Evolutionary conservation across 257 asterid species (phyloP).

Genomic region (Nyctanthes arbortristis): DNA sequence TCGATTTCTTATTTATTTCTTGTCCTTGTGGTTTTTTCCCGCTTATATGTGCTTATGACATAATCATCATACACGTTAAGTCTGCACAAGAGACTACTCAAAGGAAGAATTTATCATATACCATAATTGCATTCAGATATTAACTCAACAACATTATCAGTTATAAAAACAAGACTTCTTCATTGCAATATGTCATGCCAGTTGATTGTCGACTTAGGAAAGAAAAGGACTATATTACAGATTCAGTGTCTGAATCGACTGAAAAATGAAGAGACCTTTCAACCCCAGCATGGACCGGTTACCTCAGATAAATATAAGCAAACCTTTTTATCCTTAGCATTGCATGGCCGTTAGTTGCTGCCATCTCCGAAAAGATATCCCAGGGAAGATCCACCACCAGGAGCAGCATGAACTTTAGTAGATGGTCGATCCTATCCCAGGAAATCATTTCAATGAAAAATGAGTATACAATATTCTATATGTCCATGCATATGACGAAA

Average conservation of each 20-base stretch:
- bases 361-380: constrained; percentile 52
- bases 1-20: neutral
- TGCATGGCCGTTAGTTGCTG: constrained; percentile 26
- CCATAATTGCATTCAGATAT: neutral
- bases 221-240: constrained; percentile 22
- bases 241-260: constrained; percentile 24
- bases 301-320: constrained; percentile 11
- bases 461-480: neutral
- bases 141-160: constrained; percentile 12
- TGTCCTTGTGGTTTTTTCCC: neutral
- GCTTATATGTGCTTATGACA: neutral
- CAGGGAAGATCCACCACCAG: constrained; percentile 63
- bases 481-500: neutral
- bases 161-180: constrained; percentile 20
- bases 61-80: too few relatives aligned
- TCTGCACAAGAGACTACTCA: too few relatives aligned
- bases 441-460: constrained; percentile 3
- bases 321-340: constrained; percentile 17
- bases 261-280: constrained; percentile 17
- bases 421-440: constrained; percentile 60
- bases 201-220: constrained; percentile 18
- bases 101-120: neutral
- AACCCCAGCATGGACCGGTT: constrained; percentile 10
- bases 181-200: constrained; percentile 11
- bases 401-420: constrained; percentile 65